A percentile compares a stretch with the other conserved stretches of the same genome.
Conservation (phyloP, 345 rosid genomes). For the Salix dunnii region DNA sequence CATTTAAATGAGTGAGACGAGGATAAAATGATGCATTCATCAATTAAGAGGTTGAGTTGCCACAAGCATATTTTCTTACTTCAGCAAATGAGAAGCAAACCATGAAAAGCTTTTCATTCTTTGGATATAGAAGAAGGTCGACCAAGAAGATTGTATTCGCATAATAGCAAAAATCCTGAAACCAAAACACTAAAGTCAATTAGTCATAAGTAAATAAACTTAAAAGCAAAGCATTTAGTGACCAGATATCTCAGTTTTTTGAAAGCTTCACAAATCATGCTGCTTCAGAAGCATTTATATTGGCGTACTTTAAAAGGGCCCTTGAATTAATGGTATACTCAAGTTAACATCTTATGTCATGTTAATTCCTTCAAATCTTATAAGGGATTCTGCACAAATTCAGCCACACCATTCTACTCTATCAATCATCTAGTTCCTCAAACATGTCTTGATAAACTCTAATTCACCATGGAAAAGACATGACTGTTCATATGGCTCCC, state of each 20-base stretch:
- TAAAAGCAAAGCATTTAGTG: not conserved
- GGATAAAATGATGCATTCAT: constrained; percentile 9
- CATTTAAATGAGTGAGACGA: constrained; percentile 15
- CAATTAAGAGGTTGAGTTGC: not conserved
- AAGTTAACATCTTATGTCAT: not conserved
- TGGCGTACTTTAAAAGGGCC: not conserved
- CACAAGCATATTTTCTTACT: constrained; percentile 39
- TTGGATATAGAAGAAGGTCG: constrained; percentile 74
- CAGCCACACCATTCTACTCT: not conserved
- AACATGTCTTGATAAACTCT: not conserved
- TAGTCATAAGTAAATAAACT: not conserved
- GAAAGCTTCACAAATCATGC: not conserved
- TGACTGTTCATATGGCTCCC: not conserved
- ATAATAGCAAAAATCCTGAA: constrained; percentile 93
- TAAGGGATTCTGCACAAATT: not conserved
- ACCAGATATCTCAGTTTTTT: not conserved
- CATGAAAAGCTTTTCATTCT: constrained; percentile 88
- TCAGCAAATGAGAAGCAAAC: constrained; percentile 97
- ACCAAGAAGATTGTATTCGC: constrained; percentile 95
- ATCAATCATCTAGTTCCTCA: not conserved
- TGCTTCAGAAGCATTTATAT: not conserved
- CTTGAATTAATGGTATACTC: not conserved
- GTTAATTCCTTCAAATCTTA: not conserved
- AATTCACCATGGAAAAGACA: not conserved
- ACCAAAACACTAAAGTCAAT: constrained; percentile 5